Conservation (phyloP, 2,329 filamentous ascomycete species). For the Zasmidium cellare region DNA sequence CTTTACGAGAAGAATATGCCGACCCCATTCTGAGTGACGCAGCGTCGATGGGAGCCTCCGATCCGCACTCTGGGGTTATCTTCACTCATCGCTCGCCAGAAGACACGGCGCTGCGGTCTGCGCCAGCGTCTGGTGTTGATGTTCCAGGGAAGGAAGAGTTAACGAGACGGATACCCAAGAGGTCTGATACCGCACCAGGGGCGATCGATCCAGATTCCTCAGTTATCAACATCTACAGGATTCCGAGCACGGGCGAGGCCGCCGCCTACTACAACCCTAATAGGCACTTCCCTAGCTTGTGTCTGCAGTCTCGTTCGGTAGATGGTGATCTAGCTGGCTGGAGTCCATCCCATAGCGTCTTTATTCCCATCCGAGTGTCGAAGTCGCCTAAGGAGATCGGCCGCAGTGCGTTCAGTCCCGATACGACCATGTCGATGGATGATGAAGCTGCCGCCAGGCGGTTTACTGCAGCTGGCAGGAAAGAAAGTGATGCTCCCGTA, state of each 20-base stretch:
- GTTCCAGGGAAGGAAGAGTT: neutral
- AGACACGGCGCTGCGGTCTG: slow-evolving; percentile 26
- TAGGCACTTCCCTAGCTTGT: slow-evolving; percentile 22
- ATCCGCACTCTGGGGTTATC: slow-evolving; percentile 21
- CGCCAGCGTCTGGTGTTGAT: slow-evolving; percentile 13
- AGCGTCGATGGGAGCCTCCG: slow-evolving; percentile 25
- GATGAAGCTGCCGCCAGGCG: neutral
- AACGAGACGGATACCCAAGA: slow-evolving; percentile 3
- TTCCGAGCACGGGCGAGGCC: slow-evolving; percentile 34
- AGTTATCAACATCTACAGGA: slow-evolving; percentile 33
- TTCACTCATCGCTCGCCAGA: slow-evolving; percentile 21
- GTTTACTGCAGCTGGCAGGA: neutral
- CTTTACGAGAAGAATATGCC: slow-evolving; percentile 16
- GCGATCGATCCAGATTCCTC: slow-evolving; percentile 18
- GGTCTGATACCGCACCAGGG: slow-evolving; percentile 32
- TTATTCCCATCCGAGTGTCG: slow-evolving; percentile 4
- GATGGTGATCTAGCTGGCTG: slow-evolving; percentile 15
- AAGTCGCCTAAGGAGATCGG: neutral
- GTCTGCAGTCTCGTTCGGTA: slow-evolving; percentile 1
- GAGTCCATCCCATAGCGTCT: slow-evolving; percentile 30
- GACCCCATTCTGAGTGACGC: slow-evolving; percentile 24
- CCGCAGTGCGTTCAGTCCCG: neutral
- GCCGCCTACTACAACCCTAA: slow-evolving; percentile 33
- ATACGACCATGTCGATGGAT: neutral
- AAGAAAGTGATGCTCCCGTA: neutral